Base-by-base conservation (phyloP, 1,139 yeast genomes). In the Hyphopichia wangnamkhiaoensis region DNA sequence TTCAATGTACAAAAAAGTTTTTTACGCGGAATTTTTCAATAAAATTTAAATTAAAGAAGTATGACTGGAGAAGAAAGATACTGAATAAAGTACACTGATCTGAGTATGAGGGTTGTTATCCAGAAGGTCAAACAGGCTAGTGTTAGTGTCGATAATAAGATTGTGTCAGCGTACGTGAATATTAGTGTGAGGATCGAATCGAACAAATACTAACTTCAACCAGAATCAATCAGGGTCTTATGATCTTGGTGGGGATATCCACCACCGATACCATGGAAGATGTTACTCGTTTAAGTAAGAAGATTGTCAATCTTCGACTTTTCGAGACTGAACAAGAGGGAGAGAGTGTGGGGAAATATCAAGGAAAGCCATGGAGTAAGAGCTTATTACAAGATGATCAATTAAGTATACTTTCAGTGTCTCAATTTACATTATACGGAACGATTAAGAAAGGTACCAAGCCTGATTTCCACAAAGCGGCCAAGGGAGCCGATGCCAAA, bases 401-500 rank as follows among this genome's bases (percentile, higher is more conserved):
- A 61, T 81, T 37, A 54, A 44, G 52, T 35, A 53, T 71, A 4
- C 56, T 71, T 20, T 58, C 70, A 3, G 95, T 91, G 1, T 88
- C 96, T 4, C 98, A 91, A 56, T 91, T 91, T 64, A 91, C 98
- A 0, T 70, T 91, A 29, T 80, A 84, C 56, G 98, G 90, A 0
- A 84, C 79, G 24, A 78, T 93, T 17, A 84, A 80, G 52, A 91
- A 91, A 59, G 97, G 97, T 4, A 77, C 95, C 5, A 91, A 90
- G 56, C 98, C 98, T 0, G 97, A 91, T 54, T 90, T 91, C 60
- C 97, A 91, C 56, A 70, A 71, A 43, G 97, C 97, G 0, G 95
- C 90, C 39, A 86, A 84, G 60, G 96, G 90, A 0, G 78, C 71
- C n/a, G 61, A 72, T 1, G 97, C 98, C 0, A 65, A 68, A 23